phyloP scores from a whole-genome alignment of 352 stramenopile genomes.

The Phytophthora foliorum region DNA sequence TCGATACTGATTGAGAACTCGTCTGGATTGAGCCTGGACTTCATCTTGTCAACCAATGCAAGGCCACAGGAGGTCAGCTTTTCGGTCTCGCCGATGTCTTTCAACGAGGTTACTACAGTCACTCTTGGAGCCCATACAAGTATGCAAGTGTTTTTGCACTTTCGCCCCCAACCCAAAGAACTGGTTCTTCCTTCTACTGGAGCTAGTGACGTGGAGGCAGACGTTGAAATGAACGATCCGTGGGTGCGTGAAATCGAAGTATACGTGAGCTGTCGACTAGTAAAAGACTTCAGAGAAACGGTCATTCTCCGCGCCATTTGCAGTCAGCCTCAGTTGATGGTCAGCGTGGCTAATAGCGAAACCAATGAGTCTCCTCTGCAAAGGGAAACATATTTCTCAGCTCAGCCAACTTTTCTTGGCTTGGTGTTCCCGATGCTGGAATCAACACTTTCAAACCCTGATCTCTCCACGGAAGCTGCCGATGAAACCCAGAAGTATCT shows the following conservation, averaged over 20 bases:
- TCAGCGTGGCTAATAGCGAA: constrained; percentile 66
- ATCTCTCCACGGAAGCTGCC: constrained; percentile 36
- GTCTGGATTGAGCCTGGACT: constrained; percentile 85
- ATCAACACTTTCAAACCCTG: constrained; percentile 56
- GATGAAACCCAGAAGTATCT: constrained; percentile 75
- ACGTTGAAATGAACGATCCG: constrained; percentile 45
- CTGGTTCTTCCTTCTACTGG: constrained; percentile 17
- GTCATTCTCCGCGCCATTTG: constrained; percentile 84
- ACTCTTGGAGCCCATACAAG: constrained; percentile 73
- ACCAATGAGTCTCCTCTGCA: constrained; percentile 44
- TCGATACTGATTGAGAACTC: constrained; percentile 92
- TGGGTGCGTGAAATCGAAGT: constrained; percentile 90
- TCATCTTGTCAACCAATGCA: constrained; percentile 88
- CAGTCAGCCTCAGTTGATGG: constrained; percentile 80
- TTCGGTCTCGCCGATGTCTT: constrained; percentile 84
- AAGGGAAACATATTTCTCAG: constrained; percentile 45
- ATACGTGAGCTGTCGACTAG: constrained; percentile 88
- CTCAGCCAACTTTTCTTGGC: constrained; percentile 81
- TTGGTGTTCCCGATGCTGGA: constrained; percentile 87
- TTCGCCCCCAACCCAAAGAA: constrained; percentile 70
- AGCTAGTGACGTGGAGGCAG: constrained; percentile 14
- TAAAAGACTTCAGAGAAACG: constrained; percentile 91
- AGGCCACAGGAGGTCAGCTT: constrained; percentile 85
- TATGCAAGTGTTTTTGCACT: constrained; percentile 91
- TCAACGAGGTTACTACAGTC: constrained; percentile 84